phyloP scores from a whole-genome alignment of 192 early-diverging fungal genomes.

The Entomortierella beljakovae region DNA sequence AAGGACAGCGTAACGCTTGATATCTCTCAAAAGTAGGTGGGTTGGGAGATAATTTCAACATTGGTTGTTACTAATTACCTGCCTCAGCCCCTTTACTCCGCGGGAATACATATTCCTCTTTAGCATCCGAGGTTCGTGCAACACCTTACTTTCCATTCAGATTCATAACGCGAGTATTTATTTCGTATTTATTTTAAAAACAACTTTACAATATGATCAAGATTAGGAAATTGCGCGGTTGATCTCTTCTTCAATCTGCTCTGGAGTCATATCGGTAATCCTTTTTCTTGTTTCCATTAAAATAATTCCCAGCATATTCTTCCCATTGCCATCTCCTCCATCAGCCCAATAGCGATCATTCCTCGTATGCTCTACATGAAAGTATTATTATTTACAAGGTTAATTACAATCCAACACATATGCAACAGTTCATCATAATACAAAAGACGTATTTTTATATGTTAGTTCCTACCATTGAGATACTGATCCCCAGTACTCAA shows the following conservation, averaged over 20 bases:
- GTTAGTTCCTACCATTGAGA: conserved; percentile 18
- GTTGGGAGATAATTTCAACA: too few species aligned
- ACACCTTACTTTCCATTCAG: too few species aligned
- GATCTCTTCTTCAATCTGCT: conserved; percentile 28
- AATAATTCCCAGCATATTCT: conserved; percentile 50
- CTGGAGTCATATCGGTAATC: conserved; percentile 22
- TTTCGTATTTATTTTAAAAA: neutral
- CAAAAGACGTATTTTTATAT: neutral
- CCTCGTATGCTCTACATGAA: conserved; percentile 41
- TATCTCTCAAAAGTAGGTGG: conserved; percentile 19
- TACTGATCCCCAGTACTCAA: conserved; percentile 36
- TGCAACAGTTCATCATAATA: too few species aligned
- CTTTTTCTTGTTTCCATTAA: conserved; percentile 32
- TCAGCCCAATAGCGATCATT: conserved; percentile 60
- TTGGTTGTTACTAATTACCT: too few species aligned
- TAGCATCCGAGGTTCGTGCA: too few species aligned
- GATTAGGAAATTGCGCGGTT: neutral
- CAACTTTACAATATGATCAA: neutral
- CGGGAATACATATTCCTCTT: too few species aligned
- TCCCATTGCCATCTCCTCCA: conserved; percentile 46
- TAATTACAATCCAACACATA: too few species aligned
- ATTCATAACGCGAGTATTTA: neutral
- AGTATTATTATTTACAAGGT: too few species aligned
- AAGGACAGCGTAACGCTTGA: conserved; percentile 36
- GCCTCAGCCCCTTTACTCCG: too few species aligned